Percentiles rank a stretch among this genome's conserved stretches.
These are phyloP conservation scores for Postia placenta DNA, from an alignment of 768 basidiomycete species.

Conservation along the genomic window DNA sequence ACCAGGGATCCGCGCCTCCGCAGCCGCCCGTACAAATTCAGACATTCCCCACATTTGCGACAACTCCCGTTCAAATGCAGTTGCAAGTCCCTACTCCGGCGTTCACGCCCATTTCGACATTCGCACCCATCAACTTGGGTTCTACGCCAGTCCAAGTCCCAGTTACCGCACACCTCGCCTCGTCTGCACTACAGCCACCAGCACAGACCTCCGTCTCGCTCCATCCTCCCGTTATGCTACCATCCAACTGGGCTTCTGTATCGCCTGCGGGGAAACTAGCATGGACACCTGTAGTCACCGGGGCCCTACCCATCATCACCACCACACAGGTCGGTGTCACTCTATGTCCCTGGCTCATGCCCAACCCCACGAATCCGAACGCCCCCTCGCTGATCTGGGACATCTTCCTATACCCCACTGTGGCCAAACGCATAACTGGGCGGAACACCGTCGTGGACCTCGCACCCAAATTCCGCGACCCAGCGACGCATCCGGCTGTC, in stretches of 20 bases:
- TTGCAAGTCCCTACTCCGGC: too few relatives aligned
- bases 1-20: too few relatives aligned
- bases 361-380: constrained; percentile 25
- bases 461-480: constrained; percentile 10
- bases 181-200: not conserved
- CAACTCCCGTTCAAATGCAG: too few relatives aligned
- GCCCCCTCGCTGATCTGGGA: constrained; percentile 31
- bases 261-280: not conserved
- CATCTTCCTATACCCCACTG: constrained; percentile 26
- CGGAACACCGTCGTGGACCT: constrained; percentile 21
- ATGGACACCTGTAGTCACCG: not conserved
- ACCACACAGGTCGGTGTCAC: not conserved
- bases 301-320: not conserved
- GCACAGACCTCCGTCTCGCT: not conserved
- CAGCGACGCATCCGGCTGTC: constrained; percentile 19
- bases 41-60: too few relatives aligned
- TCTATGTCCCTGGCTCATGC: constrained; percentile 20
- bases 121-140: too few relatives aligned
- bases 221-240: not conserved
- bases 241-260: not conserved
- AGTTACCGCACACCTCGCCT: not conserved
- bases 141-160: not conserved
- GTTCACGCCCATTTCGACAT: too few relatives aligned
- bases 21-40: too few relatives aligned
- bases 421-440: constrained; percentile 25